A percentile compares a stretch with the other conserved stretches of the same genome.
Conservation (phyloP, 2,329 filamentous ascomycete genomes). For the Monosporascus sp. region DNA sequence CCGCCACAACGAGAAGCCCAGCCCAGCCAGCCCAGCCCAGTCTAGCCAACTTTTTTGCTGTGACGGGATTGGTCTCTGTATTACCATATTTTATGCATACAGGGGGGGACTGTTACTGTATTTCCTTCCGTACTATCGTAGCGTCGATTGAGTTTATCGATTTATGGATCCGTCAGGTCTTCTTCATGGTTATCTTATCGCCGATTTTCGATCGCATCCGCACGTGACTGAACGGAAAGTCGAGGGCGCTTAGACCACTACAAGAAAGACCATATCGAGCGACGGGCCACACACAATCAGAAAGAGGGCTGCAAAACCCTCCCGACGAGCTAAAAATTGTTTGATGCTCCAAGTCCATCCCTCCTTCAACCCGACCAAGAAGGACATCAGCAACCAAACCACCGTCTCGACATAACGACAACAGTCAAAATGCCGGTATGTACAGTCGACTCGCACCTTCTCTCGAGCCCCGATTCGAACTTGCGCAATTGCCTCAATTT, state of each 20-base stretch:
- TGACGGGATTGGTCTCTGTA: not conserved
- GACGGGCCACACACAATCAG: not conserved
- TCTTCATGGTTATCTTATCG: not conserved
- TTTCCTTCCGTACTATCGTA: no score
- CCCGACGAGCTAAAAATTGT: not conserved
- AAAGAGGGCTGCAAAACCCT: not conserved
- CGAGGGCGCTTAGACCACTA: not conserved
- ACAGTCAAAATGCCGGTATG: slow-evolving; percentile 39
- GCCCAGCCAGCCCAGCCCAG: not conserved
- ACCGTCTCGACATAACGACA: slow-evolving; percentile 32
- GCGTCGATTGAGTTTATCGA: no score
- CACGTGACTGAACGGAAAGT: not conserved
- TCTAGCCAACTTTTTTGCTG: not conserved
- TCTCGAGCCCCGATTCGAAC: not conserved
- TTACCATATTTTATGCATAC: not conserved
- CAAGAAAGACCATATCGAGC: not conserved
- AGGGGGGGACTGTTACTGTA: no score
- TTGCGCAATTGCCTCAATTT: no score
- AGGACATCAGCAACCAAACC: slow-evolving; percentile 16
- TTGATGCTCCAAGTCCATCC: slow-evolving; percentile 16
- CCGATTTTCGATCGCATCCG: not conserved
- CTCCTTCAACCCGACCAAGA: slow-evolving; percentile 10
- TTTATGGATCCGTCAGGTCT: not conserved
- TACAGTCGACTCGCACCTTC: slow-evolving; percentile 6
- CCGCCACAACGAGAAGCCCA: not conserved